Evolutionary conservation across 2,329 filamentous ascomycete species (phyloP).

Genomic region (Hypoxylon sp.): DNA sequence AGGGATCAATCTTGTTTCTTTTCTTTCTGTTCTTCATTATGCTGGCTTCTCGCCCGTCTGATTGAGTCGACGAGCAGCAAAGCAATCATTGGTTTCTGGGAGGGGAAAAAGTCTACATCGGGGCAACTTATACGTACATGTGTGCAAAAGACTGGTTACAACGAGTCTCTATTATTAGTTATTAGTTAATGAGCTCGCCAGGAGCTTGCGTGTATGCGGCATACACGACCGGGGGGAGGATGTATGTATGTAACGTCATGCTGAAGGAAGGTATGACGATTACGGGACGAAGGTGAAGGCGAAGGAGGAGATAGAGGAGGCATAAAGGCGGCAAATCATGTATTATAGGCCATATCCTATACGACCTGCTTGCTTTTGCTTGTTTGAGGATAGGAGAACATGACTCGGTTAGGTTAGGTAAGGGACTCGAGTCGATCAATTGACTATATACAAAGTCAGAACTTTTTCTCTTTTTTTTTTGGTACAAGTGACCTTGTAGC

Average conservation of each 20-base stretch:
- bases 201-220: slow-evolving; percentile 12
- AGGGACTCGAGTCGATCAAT: slow-evolving; percentile 20
- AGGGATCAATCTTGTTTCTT: slow-evolving; percentile 19
- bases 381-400: slow-evolving; percentile 16
- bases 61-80: slow-evolving; percentile 15
- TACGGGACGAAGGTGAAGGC: slow-evolving; percentile 30
- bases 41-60: slow-evolving; percentile 13
- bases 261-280: slow-evolving; percentile 34
- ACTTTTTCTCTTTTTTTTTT: not conserved
- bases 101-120: slow-evolving; percentile 11
- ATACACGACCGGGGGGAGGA: slow-evolving; percentile 20
- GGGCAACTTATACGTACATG: slow-evolving; percentile 22
- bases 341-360: slow-evolving; percentile 31
- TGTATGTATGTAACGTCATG: slow-evolving; percentile 22
- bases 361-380: slow-evolving; percentile 9
- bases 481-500: not conserved
- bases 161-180: slow-evolving; percentile 28
- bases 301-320: no score
- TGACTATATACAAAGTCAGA: slow-evolving; percentile 16
- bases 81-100: slow-evolving; percentile 16
- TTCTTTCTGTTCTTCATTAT: slow-evolving; percentile 14
- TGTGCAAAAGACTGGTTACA: slow-evolving; percentile 27
- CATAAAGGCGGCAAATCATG: slow-evolving; percentile 25
- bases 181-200: slow-evolving; percentile 17
- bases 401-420: slow-evolving; percentile 11